Evolutionary conservation across 2,329 filamentous ascomycete species (phyloP).

Genomic region (Verticillium longisporum): DNA sequence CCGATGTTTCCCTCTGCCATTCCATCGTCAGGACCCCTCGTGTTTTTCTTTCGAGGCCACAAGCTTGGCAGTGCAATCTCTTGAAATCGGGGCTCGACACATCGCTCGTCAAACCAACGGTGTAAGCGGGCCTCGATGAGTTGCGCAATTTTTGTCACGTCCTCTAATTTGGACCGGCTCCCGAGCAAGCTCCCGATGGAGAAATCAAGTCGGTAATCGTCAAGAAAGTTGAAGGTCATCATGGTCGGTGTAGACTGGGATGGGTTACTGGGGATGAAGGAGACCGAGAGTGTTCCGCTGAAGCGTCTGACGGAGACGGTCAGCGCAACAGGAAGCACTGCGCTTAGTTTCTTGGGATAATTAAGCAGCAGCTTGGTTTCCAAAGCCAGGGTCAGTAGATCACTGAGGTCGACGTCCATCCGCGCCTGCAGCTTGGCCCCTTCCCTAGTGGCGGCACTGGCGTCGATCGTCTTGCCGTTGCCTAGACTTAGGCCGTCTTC

Average conservation of each 20-base stretch:
- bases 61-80: slow-evolving; percentile 77
- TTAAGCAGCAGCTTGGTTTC: slow-evolving; percentile 94
- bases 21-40: slow-evolving; percentile 61
- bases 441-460: slow-evolving; percentile 44
- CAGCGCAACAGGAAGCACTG: slow-evolving; percentile 84
- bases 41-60: slow-evolving; percentile 82
- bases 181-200: slow-evolving; percentile 75
- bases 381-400: slow-evolving; percentile 89
- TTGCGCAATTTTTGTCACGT: slow-evolving; percentile 84
- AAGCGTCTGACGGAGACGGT: slow-evolving; percentile 90
- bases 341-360: slow-evolving; percentile 84
- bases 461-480: slow-evolving; percentile 42
- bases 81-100: slow-evolving; percentile 79
- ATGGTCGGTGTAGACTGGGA: slow-evolving; percentile 70
- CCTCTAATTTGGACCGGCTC: slow-evolving; percentile 71
- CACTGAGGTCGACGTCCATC: slow-evolving; percentile 95
- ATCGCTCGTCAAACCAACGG: slow-evolving; percentile 82
- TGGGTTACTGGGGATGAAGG: slow-evolving; percentile 75
- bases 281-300: slow-evolving; percentile 88
- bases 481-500: slow-evolving; percentile 62
- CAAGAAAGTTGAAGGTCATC: slow-evolving; percentile 88
- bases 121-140: slow-evolving; percentile 74
- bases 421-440: slow-evolving; percentile 81
- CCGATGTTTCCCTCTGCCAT: slow-evolving; percentile 33
- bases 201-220: slow-evolving; percentile 80